A percentile compares a stretch with the other conserved stretches of the same genome.
These are phyloP conservation scores for Xerocomus amazonicus DNA, from an alignment of 1,284 basidiomycete species.

Conservation along the genomic window DNA sequence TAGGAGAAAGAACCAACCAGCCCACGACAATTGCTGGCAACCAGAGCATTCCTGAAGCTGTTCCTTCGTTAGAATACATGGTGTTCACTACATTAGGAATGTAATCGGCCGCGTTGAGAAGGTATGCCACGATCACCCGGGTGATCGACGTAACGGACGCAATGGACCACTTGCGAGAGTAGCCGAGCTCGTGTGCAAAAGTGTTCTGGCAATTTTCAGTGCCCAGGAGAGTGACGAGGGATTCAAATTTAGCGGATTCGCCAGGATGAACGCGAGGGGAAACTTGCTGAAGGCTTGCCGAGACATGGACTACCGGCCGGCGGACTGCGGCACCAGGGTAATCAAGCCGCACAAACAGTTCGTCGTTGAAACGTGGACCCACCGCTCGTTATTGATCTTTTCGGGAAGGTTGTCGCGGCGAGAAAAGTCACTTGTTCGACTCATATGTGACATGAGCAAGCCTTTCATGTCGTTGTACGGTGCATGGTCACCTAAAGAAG, in stretches of 20 bases:
- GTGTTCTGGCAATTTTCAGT: constrained; percentile 34
- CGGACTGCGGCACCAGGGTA: constrained; percentile 17
- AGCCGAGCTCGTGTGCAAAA: constrained; percentile 25
- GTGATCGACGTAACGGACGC: constrained; percentile 37
- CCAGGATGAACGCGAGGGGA: constrained; percentile 29
- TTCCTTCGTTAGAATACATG: constrained; percentile 34
- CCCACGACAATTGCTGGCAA: constrained; percentile 40
- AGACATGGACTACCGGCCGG: constrained; percentile 17
- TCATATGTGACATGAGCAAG: too few relatives aligned
- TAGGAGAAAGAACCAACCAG: constrained; percentile 41
- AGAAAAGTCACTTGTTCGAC: too few relatives aligned
- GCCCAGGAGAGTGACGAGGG: constrained; percentile 30
- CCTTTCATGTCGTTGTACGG: too few relatives aligned
- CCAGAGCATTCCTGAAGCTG: constrained; percentile 42
- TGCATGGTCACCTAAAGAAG: too few relatives aligned
- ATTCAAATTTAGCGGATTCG: constrained; percentile 25
- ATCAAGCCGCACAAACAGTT: constrained; percentile 21
- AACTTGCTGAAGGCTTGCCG: constrained; percentile 30
- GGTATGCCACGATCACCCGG: constrained; percentile 43
- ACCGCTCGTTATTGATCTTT: too few relatives aligned
- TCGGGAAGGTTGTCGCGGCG: too few relatives aligned
- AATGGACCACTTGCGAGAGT: constrained; percentile 38
- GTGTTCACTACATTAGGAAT: constrained; percentile 27
- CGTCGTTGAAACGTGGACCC: constrained; percentile 25
- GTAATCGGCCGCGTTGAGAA: constrained; percentile 40